These are phyloP conservation scores for Penicillium sp. DNA, from an alignment of 2,329 filamentous ascomycete genomes.

Conservation along the genomic window DNA sequence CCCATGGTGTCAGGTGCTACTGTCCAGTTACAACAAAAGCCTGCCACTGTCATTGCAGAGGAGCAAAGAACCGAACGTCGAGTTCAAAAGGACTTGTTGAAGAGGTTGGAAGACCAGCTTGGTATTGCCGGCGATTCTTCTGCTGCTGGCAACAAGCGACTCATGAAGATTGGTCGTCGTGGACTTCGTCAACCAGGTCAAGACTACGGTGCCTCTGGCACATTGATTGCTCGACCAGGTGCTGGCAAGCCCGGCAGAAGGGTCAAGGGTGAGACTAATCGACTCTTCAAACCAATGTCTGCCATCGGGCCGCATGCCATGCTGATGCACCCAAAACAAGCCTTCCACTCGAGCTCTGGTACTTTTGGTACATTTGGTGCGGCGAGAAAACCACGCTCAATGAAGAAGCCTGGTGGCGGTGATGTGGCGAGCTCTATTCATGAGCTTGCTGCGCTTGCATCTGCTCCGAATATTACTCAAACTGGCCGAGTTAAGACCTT, in stretches of 20 bases:
- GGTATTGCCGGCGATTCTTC: conserved; percentile 8
- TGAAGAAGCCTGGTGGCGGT: conserved; percentile 11
- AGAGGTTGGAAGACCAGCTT: conserved; percentile 28
- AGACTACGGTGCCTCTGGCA: conserved; percentile 29
- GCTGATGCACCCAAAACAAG: conserved; percentile 47
- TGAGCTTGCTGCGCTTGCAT: conserved; percentile 41
- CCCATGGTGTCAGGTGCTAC: conserved; percentile 43
- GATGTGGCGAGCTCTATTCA: conserved; percentile 32
- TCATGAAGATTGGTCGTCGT: conserved; percentile 38
- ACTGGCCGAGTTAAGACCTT: background rate
- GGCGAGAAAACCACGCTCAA: conserved; percentile 8
- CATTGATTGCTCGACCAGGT: conserved; percentile 37
- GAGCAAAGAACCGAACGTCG: conserved; percentile 37
- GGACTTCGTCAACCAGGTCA: conserved; percentile 15
- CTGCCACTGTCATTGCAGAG: conserved; percentile 37
- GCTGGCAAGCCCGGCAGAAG: background rate
- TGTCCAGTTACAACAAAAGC: conserved; percentile 47
- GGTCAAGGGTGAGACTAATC: conserved; percentile 19
- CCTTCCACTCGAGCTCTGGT: conserved; percentile 49
- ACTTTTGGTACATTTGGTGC: conserved; percentile 51
- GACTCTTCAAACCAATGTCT: conserved; percentile 33
- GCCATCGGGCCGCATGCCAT: conserved; percentile 39
- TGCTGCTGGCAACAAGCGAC: conserved; percentile 25
- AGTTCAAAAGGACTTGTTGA: conserved; percentile 36
- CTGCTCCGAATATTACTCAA: background rate